These are phyloP conservation scores for Ochetophila trinervis DNA, from an alignment of 306 rosid genomes.

Conservation along the genomic window DNA sequence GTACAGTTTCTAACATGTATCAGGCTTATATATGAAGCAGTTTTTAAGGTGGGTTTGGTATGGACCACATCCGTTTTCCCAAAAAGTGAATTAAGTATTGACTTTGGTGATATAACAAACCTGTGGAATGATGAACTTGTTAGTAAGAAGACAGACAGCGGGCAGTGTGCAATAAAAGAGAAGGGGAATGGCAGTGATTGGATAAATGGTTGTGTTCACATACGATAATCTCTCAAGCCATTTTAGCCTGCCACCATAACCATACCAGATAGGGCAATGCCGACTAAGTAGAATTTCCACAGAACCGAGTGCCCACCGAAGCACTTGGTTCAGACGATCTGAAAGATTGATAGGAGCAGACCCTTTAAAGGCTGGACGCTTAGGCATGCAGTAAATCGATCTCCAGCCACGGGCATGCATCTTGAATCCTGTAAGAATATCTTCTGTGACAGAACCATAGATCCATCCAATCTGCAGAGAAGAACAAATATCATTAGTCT, in stretches of 20 bases:
- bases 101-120: constrained; percentile 37
- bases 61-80: no score
- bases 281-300: constrained; percentile 94
- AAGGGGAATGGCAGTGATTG: constrained; percentile 87
- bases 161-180: constrained; percentile 90
- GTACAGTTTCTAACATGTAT: neutral
- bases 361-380: constrained; percentile 91
- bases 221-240: constrained; percentile 96
- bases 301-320: constrained; percentile 95
- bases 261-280: constrained; percentile 98
- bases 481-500: constrained; percentile 15
- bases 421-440: constrained; percentile 97
- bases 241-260: constrained; percentile 86
- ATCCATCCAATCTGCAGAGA: constrained; percentile 93
- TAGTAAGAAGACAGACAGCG: constrained; percentile 91
- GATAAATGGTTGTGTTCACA: constrained; percentile 95
- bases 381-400: constrained; percentile 89
- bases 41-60: no score
- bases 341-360: constrained; percentile 99
- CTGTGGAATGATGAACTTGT: constrained; percentile 99
- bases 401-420: constrained; percentile 99
- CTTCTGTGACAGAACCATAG: constrained; percentile 97
- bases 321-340: constrained; percentile 97
- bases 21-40: neutral
- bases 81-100: neutral